Base-by-base conservation (phyloP, 2,329 filamentous ascomycete species). In the Paradendryphiella salina region DNA sequence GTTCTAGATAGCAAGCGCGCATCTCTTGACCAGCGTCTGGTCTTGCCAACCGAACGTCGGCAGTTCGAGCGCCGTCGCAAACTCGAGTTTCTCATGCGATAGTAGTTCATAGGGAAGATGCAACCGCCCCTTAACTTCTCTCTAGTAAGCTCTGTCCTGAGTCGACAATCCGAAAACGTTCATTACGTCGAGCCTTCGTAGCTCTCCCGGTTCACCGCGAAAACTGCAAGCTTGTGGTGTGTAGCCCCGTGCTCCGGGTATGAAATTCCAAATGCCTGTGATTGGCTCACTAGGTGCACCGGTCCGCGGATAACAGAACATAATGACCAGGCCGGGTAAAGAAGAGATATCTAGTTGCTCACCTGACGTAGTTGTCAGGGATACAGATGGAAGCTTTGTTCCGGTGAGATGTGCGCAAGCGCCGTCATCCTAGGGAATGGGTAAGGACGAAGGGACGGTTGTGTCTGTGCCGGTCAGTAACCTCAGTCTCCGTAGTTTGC, bases 201-300 rank as follows among this genome's bases (percentile, higher is more conserved):
- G 53, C 38, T 56, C 40, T 38, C 37, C 39, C 45, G 59, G 53
- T 32, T 59, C 55, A 41, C 76, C 73, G 18, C 73, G 71, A 65
- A 78, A 77, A 9, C 70, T 71, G 60, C 76, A 77, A 11, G 75
- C 74, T 64, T 76, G 74, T 5, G 74, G 73, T 11, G 76, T 57
- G 59, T 75, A 78, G 45, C 75, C 75, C 49, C 74, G 62, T 6
- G 75, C 75, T 21, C 76, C 75, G 4, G 74, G 74, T 45, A 77
- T 77, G 13, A 64, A 54, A 58, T 77, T 74, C 75, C 73, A 77
- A 10, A 67, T 62, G 21, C 73, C 66, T 35, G 74, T 67, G n/a
- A 77, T 69, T 1, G 59, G 69, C 52, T 78, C 74, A 50, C 69
- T 61, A 10, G 71, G 73, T 2, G 67, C 73, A 28, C 65, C 73